Conservation (phyloP, 2,329 filamentous ascomycete species). For the Colletotrichum sp. region DNA sequence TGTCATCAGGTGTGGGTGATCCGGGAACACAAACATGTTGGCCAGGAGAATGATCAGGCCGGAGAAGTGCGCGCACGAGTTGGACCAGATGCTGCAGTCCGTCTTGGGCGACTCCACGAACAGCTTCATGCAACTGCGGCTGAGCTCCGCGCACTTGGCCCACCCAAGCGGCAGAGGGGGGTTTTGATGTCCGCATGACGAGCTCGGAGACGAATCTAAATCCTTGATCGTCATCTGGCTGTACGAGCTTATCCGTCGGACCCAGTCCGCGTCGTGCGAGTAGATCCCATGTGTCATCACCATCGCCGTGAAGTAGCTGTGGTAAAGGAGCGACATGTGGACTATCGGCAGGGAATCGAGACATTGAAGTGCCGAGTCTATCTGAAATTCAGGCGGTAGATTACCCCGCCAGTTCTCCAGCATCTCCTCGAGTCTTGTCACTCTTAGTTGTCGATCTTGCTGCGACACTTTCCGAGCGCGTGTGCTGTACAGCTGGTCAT, state of each 20-base stretch:
- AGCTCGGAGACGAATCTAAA: slow-evolving; percentile 11
- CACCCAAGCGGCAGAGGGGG: slow-evolving; percentile 33
- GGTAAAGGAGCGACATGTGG: slow-evolving; percentile 42
- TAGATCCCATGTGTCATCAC: slow-evolving; percentile 44
- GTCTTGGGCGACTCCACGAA: slow-evolving; percentile 32
- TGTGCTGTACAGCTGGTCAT: slow-evolving; percentile 39
- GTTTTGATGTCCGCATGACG: background rate
- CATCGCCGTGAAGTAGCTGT: slow-evolving; percentile 39
- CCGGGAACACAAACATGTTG: slow-evolving; percentile 35
- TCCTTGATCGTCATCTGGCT: slow-evolving; percentile 28
- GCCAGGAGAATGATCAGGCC: slow-evolving; percentile 37
- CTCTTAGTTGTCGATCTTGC: slow-evolving; percentile 32
- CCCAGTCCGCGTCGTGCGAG: slow-evolving; percentile 41
- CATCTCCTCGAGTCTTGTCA: slow-evolving; percentile 32
- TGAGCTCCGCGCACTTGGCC: slow-evolving; percentile 36
- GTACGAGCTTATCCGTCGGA: slow-evolving; percentile 34
- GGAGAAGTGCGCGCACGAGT: slow-evolving; percentile 34
- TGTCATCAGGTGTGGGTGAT: slow-evolving; percentile 25
- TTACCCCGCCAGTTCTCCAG: slow-evolving; percentile 41
- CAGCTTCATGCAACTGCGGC: slow-evolving; percentile 37
- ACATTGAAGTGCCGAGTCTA: slow-evolving; percentile 31
- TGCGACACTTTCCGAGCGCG: slow-evolving; percentile 27
- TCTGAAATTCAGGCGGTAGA: slow-evolving; percentile 36
- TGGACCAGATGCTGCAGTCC: slow-evolving; percentile 36
- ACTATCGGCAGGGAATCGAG: slow-evolving; percentile 29